A percentile compares a stretch with the other conserved stretches of the same genome.
These are phyloP conservation scores for Coprinopsis cinerea DNA, from an alignment of 768 basidiomycete species.

Conservation along the genomic window DNA sequence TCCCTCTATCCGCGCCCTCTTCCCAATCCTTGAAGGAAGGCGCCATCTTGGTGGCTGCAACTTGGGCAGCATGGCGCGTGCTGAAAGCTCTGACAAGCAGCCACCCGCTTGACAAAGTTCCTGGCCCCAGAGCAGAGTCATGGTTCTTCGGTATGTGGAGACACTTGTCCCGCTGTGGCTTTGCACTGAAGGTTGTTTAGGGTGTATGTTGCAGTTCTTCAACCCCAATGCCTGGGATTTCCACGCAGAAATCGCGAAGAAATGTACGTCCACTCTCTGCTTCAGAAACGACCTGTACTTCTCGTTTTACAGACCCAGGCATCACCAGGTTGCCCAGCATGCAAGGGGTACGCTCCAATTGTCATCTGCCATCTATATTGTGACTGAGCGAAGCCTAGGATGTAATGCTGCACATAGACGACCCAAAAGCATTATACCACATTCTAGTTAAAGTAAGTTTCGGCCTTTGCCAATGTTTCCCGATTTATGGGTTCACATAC, in stretches of 20 bases:
- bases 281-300: background rate
- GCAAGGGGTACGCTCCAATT: background rate
- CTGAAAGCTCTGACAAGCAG: background rate
- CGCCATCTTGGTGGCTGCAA: background rate
- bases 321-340: background rate
- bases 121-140: background rate
- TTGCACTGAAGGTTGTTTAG: background rate
- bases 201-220: background rate
- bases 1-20: background rate
- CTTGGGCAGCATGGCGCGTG: background rate
- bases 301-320: background rate
- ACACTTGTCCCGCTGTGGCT: background rate
- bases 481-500: background rate
- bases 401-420: background rate
- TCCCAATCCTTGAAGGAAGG: background rate
- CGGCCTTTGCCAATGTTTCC: background rate
- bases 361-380: background rate
- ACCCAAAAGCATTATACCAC: background rate
- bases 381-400: background rate
- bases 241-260: background rate
- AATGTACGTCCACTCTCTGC: background rate
- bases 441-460: conserved; percentile 1
- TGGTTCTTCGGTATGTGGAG: background rate
- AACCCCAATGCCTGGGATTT: background rate
- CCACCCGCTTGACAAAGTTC: background rate